phyloP scores from a whole-genome alignment of 2,329 filamentous ascomycete species.

The Claviceps sp. region DNA sequence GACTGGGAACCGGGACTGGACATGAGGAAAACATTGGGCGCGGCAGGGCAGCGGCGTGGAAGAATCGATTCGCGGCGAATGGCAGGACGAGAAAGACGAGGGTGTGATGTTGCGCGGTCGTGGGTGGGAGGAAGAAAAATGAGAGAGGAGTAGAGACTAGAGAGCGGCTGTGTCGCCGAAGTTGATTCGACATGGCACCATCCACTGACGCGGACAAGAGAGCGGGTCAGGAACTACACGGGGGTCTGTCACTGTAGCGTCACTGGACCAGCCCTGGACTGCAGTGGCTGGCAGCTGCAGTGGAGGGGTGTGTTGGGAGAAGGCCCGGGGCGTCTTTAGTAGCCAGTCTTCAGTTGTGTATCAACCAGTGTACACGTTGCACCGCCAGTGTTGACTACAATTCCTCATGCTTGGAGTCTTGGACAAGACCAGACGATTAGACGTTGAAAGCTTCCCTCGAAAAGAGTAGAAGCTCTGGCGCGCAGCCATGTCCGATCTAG shows the following conservation, averaged over 20 bases:
- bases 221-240: background rate
- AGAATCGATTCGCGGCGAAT: constrained; percentile 12
- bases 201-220: background rate
- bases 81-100: constrained; percentile 6
- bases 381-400: too few relatives aligned
- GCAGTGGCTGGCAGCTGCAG: background rate
- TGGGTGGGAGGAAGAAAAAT: constrained; percentile 8
- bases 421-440: background rate
- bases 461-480: background rate
- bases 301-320: background rate
- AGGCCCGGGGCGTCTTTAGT: background rate
- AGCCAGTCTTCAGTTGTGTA: background rate
- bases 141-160: constrained; percentile 1
- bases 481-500: background rate
- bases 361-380: too few relatives aligned
- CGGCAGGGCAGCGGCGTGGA: constrained; percentile 14
- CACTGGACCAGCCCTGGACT: constrained; percentile 1
- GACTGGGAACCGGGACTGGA: constrained; percentile 35
- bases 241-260: constrained; percentile 1
- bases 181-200: background rate
- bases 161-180: constrained; percentile 3
- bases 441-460: background rate
- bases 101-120: constrained; percentile 10
- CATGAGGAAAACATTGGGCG: constrained; percentile 46
- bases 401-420: too few relatives aligned